phyloP scores from a whole-genome alignment of 1,284 basidiomycete genomes.

The Irpex sp. region DNA sequence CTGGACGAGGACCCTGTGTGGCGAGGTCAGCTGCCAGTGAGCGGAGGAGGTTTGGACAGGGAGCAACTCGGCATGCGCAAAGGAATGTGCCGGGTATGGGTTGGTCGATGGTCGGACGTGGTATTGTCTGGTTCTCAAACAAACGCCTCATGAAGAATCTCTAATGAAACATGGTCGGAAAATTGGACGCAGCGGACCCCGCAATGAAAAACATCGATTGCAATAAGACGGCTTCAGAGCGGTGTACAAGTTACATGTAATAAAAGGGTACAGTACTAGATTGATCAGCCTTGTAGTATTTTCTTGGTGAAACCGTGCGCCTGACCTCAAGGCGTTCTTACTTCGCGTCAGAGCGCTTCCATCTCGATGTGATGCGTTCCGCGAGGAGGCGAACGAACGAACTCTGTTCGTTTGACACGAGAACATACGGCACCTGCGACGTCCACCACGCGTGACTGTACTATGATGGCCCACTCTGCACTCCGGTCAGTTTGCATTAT shows the following conservation, averaged over 20 bases:
- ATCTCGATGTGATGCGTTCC: not conserved
- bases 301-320: not conserved
- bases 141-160: no score
- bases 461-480: not conserved
- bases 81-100: slow-evolving; percentile 55
- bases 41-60: slow-evolving; percentile 35
- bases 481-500: no score
- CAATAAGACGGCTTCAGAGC: not conserved
- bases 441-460: no score
- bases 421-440: not conserved
- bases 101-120: slow-evolving; percentile 40
- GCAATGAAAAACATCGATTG: no score
- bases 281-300: not conserved
- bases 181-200: no score
- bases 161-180: no score
- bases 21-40: slow-evolving; percentile 42
- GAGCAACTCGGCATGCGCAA: slow-evolving; percentile 46
- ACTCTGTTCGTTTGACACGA: not conserved
- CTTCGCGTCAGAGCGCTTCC: not conserved
- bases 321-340: not conserved
- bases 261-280: not conserved
- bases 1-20: slow-evolving; percentile 33
- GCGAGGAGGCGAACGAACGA: not conserved
- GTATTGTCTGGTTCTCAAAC: no score
- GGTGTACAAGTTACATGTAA: not conserved